phyloP scores from a whole-genome alignment of 140 eudicot genomes.

The Cichorium intybus region DNA sequence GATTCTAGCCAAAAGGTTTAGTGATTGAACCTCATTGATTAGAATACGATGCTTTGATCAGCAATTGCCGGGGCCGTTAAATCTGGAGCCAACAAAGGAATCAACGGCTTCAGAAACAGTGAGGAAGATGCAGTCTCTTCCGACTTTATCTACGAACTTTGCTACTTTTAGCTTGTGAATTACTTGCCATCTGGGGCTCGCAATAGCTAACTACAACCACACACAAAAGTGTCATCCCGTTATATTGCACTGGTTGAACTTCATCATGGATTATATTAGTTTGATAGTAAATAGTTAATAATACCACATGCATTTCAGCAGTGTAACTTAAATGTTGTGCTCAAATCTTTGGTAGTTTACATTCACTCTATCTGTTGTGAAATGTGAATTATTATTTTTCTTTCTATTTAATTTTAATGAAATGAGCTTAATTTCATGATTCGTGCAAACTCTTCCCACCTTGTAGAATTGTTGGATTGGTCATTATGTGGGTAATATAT shows the following conservation, averaged over 20 bases:
- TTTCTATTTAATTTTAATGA: background rate
- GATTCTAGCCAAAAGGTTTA: slow-evolving; percentile 9
- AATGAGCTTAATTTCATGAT: background rate
- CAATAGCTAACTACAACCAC: slow-evolving; percentile 52
- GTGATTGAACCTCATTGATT: slow-evolving; percentile 5
- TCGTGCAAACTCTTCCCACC: background rate
- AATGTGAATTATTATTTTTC: background rate
- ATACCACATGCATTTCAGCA: background rate
- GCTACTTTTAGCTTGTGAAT: slow-evolving; percentile 60
- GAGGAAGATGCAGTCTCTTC: slow-evolving; percentile 56
- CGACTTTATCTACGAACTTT: slow-evolving; percentile 57
- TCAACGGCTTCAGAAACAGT: slow-evolving; percentile 66
- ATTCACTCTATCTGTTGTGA: background rate
- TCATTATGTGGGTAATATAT: too few species aligned
- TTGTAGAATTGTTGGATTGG: background rate
- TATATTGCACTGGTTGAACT: background rate
- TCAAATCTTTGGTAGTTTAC: too few species aligned
- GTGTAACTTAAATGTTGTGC: background rate
- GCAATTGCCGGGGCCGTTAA: slow-evolving; percentile 39
- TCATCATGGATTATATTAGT: background rate
- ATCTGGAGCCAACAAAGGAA: slow-evolving; percentile 52
- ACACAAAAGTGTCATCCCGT: background rate
- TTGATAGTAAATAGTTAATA: background rate
- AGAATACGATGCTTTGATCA: slow-evolving; percentile 15
- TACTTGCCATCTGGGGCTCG: slow-evolving; percentile 71